Percentiles rank a stretch among this genome's conserved stretches.
These are phyloP conservation scores for Wallacemonas collosoma DNA, from an alignment of 208 protist genomes.

Conservation along the genomic window DNA sequence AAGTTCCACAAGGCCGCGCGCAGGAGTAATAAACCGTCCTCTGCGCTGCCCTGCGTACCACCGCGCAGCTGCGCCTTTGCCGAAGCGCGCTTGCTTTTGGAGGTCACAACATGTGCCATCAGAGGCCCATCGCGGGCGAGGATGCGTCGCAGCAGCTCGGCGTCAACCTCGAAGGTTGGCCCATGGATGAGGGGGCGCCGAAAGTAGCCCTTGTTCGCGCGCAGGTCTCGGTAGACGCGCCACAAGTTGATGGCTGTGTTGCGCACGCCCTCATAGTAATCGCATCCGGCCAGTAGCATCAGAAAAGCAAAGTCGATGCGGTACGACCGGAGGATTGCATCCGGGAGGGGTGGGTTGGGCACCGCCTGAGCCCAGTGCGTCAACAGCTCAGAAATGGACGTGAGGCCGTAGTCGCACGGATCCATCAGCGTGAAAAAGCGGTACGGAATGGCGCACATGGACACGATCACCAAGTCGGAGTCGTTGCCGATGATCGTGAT, in stretches of 20 bases:
- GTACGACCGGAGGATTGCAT: constrained; percentile 59
- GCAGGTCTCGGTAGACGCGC: constrained; percentile 72
- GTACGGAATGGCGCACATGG: constrained; percentile 69
- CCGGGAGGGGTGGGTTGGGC: constrained; percentile 45
- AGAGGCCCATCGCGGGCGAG: constrained; percentile 23
- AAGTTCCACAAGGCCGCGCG: constrained; percentile 79
- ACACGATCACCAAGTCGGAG: constrained; percentile 78
- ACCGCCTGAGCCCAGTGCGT: constrained; percentile 58
- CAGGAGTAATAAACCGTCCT: constrained; percentile 55
- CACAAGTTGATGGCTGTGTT: constrained; percentile 46
- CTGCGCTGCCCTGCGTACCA: constrained; percentile 21
- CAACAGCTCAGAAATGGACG: constrained; percentile 58
- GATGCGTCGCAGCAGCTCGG: constrained; percentile 63
- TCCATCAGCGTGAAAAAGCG: constrained; percentile 55
- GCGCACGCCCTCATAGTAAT: constrained; percentile 81
- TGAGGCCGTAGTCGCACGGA: constrained; percentile 50
- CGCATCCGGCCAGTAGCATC: constrained; percentile 71
- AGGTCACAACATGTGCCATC: constrained; percentile 22
- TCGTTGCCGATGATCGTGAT: constrained; percentile 80
- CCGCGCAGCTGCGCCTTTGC: constrained; percentile 31
- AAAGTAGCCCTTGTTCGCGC: constrained; percentile 66
- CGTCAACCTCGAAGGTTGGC: constrained; percentile 44
- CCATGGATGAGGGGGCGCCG: constrained; percentile 47
- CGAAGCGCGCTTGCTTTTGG: constrained; percentile 50
- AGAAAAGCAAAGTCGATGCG: constrained; percentile 87